These are phyloP conservation scores for Ganoderma lucidum DNA, from an alignment of 1,284 basidiomycete genomes.

Conservation along the genomic window DNA sequence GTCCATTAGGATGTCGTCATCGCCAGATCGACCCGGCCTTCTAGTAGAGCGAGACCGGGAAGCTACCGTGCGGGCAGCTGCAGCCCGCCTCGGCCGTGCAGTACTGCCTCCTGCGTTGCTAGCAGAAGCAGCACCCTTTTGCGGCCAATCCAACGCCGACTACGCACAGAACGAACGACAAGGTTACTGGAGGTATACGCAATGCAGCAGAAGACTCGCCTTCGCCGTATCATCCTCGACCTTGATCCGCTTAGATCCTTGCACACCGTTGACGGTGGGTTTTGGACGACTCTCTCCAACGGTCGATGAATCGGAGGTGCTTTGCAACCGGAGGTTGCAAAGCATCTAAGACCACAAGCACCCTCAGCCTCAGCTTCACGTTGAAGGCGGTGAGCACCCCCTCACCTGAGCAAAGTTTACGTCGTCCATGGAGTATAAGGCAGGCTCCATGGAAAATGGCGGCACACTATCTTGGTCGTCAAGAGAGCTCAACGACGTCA, in stretches of 20 bases:
- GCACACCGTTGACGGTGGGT: constrained; percentile 1
- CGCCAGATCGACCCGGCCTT: constrained; percentile 22
- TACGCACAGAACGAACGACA: neutral
- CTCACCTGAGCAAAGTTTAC: constrained; percentile 48
- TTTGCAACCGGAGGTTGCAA: constrained; percentile 28
- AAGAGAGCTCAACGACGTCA: constrained; percentile 78
- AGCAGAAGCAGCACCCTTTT: constrained; percentile 6
- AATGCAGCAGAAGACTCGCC: constrained; percentile 2
- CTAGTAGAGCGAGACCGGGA: constrained; percentile 15
- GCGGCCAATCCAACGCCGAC: neutral
- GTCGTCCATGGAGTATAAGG: constrained; percentile 47
- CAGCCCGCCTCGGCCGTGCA: constrained; percentile 21
- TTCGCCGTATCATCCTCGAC: constrained; percentile 11
- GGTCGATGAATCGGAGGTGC: constrained; percentile 11
- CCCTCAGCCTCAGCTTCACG: neutral
- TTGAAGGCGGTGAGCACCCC: neutral
- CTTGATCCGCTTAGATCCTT: constrained; percentile 13
- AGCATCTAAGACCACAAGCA: constrained; percentile 25
- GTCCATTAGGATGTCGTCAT: constrained; percentile 27
- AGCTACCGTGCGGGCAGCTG: constrained; percentile 17
- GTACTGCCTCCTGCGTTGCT: constrained; percentile 17
- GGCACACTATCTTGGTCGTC: constrained; percentile 62
- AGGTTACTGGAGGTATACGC: neutral
- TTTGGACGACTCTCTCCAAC: neutral
- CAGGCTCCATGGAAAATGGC: constrained; percentile 27